phyloP scores from a whole-genome alignment of 2,329 filamentous ascomycete species.

The Trichoderma afroharzianum region DNA sequence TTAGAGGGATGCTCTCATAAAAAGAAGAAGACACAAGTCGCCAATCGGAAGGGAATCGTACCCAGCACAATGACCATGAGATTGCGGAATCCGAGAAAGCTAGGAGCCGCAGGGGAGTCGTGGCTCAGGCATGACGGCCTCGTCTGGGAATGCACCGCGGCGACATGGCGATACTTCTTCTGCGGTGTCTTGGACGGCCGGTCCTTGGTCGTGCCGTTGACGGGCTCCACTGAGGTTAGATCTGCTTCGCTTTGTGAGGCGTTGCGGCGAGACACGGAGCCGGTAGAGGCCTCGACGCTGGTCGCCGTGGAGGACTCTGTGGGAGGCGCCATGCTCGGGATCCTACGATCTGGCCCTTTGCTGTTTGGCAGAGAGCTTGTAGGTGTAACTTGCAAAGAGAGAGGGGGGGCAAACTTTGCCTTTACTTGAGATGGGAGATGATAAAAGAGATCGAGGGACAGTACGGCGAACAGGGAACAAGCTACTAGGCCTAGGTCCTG shows the following conservation, averaged over 20 bases:
- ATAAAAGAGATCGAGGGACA: background rate
- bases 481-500: background rate
- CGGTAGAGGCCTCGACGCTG: constrained; percentile 31
- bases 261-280: constrained; percentile 27
- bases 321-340: constrained; percentile 11
- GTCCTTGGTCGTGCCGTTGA: constrained; percentile 24
- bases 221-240: constrained; percentile 27
- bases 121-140: constrained; percentile 81
- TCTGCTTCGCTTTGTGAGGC: constrained; percentile 21
- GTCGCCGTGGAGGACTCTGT: constrained; percentile 44
- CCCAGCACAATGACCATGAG: constrained; percentile 90
- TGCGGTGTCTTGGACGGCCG: constrained; percentile 23
- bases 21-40: background rate
- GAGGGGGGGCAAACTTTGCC: background rate
- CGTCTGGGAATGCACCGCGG: constrained; percentile 71
- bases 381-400: background rate
- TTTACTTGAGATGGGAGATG: background rate
- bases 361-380: background rate
- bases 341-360: background rate
- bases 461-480: background rate
- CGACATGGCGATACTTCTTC: constrained; percentile 86
- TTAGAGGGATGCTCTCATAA: constrained; percentile 19
- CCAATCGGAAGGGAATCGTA: constrained; percentile 41
- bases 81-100: constrained; percentile 91
- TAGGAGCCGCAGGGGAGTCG: constrained; percentile 70